These are phyloP conservation scores for Dendrobium huoshanense DNA, from an alignment of 106 monocot species.

Conservation along the genomic window DNA sequence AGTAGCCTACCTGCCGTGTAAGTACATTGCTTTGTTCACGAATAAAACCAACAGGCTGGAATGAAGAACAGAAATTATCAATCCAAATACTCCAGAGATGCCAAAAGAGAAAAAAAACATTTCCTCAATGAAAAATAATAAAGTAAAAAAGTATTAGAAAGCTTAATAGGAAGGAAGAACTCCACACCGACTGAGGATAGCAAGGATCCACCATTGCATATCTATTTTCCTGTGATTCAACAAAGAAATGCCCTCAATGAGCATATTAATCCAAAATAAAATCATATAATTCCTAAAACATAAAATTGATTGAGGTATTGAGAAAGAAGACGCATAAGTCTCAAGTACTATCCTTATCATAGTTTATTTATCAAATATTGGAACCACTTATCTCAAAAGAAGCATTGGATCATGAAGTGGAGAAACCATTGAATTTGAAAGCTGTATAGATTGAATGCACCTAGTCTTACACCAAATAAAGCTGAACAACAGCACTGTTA, in stretches of 20 bases:
- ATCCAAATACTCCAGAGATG: not conserved
- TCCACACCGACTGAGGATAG: conserved; percentile 57
- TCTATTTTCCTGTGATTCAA: conserved; percentile 72
- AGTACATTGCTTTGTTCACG: conserved; percentile 86
- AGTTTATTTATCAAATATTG: not conserved
- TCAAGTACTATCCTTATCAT: not conserved
- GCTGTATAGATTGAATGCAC: not conserved
- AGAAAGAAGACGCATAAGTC: not conserved
- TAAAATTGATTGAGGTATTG: not conserved
- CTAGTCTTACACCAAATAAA: not conserved
- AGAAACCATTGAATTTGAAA: not conserved
- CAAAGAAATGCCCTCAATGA: not conserved
- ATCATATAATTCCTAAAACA: not conserved
- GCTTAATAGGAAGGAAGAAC: conserved; percentile 12
- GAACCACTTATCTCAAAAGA: not conserved
- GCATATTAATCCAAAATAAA: not conserved
- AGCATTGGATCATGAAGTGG: not conserved
- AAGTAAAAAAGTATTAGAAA: conserved; percentile 1
- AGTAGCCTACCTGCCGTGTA: conserved; percentile 67
- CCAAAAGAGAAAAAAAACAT: not conserved
- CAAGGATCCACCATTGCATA: conserved; percentile 72
- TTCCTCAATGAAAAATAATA: conserved; percentile 2
- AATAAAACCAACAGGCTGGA: conserved; percentile 87
- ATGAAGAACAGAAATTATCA: conserved; percentile 12
- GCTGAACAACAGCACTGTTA: not conserved